phyloP scores from a whole-genome alignment of 108 stramenopile species.

The Skeletonema tropicum region DNA sequence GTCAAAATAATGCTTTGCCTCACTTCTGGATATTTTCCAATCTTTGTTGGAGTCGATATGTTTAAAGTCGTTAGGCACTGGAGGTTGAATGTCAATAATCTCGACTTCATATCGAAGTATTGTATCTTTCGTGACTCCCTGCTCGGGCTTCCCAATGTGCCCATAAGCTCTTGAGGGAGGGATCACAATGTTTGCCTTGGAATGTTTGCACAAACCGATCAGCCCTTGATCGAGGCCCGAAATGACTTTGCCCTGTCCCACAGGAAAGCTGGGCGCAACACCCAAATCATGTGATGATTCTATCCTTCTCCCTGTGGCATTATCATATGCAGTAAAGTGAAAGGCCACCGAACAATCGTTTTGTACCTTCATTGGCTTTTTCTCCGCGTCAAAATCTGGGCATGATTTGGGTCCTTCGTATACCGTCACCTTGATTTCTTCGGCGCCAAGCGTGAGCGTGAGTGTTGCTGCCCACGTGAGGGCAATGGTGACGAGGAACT shows the following conservation, averaged over 20 bases:
- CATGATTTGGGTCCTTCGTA: conserved; percentile 35
- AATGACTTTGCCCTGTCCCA: conserved; percentile 41
- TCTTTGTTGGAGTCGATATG: conserved; percentile 43
- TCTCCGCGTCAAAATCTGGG: neutral
- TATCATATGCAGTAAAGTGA: conserved; percentile 29
- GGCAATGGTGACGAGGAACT: neutral
- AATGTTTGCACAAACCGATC: conserved; percentile 33
- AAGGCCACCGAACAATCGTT: conserved; percentile 13
- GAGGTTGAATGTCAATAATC: conserved; percentile 31
- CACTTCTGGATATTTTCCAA: conserved; percentile 29
- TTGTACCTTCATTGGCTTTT: conserved; percentile 24
- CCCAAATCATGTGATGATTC: conserved; percentile 36
- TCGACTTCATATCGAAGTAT: conserved; percentile 29
- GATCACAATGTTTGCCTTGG: conserved; percentile 25
- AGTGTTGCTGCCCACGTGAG: neutral
- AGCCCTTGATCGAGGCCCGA: conserved; percentile 34
- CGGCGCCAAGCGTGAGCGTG: neutral
- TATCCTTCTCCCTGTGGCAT: conserved; percentile 15
- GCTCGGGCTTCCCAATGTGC: conserved; percentile 12
- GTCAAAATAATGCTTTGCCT: conserved; percentile 36
- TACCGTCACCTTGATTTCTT: conserved; percentile 22
- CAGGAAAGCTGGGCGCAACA: conserved; percentile 31
- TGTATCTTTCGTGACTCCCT: conserved; percentile 22
- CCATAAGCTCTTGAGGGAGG: conserved; percentile 45
- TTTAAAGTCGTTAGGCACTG: conserved; percentile 44